Evolutionary conservation across 176 grass and related monocot genomes (phyloP).

Genomic region (Themeda triandra): DNA sequence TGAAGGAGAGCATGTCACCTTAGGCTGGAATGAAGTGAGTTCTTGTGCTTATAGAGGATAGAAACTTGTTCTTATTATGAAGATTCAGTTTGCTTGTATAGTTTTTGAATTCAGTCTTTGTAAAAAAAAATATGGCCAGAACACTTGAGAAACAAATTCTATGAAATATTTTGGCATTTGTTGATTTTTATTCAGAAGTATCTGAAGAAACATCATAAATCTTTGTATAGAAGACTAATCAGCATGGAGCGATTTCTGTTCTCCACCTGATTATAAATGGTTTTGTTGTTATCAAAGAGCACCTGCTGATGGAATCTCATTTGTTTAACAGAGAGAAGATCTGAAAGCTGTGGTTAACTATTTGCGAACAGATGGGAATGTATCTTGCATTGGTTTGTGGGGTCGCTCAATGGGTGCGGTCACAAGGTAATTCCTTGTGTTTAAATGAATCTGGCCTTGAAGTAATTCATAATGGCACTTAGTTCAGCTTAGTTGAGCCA

Average conservation of each 20-base stretch:
- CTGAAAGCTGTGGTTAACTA: constrained; percentile 84
- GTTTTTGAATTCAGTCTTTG: constrained; percentile 1
- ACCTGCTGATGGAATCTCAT: constrained; percentile 28
- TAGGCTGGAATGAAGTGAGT: constrained; percentile 99
- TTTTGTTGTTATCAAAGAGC: constrained; percentile 20
- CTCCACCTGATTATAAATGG: not conserved
- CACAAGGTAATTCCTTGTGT: constrained; percentile 59
- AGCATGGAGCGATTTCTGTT: not conserved
- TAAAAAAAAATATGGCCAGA: not conserved
- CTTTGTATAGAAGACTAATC: not conserved
- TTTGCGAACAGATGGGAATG: constrained; percentile 71
- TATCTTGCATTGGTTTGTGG: constrained; percentile 96
- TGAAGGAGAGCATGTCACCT: constrained; percentile 98
- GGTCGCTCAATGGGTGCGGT: constrained; percentile 99
- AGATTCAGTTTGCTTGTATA: not conserved
- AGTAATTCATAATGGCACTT: not conserved
- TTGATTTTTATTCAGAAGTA: constrained; percentile 14
- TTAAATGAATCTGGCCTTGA: constrained; percentile 1
- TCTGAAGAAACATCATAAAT: not conserved
- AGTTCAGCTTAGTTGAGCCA: constrained; percentile 11
- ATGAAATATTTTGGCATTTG: not conserved
- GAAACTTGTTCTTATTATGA: not conserved
- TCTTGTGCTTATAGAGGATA: constrained; percentile 18
- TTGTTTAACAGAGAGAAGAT: constrained; percentile 87
- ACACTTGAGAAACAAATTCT: not conserved